Conservation (phyloP, 768 basidiomycete species). For the Lactarius sanguifluus region DNA sequence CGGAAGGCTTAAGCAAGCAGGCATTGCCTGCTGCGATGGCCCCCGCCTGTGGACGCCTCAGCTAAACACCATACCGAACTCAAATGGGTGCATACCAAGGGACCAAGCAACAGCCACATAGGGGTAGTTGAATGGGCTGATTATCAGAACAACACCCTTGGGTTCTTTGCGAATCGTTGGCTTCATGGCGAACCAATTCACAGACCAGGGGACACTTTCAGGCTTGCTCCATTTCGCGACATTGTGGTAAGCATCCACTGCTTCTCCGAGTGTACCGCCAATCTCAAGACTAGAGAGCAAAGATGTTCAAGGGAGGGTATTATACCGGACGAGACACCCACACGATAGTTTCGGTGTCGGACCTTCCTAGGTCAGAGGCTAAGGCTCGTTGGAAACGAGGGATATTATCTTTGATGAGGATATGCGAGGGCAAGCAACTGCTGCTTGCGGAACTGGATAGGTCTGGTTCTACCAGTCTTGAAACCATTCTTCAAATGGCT, state of each 20-base stretch:
- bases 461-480: slow-evolving; percentile 59
- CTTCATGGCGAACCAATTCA: slow-evolving; percentile 58
- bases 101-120: slow-evolving; percentile 56
- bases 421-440: slow-evolving; percentile 77
- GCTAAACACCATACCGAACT: background rate
- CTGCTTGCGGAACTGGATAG: slow-evolving; percentile 68
- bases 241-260: slow-evolving; percentile 53
- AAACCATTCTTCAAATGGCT: slow-evolving; percentile 57
- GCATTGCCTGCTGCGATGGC: slow-evolving; percentile 43
- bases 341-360: slow-evolving; percentile 57
- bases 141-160: slow-evolving; percentile 71
- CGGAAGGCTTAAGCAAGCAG: slow-evolving; percentile 41
- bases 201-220: slow-evolving; percentile 51
- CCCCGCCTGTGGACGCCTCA: slow-evolving; percentile 30
- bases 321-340: slow-evolving; percentile 31
- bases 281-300: slow-evolving; percentile 58
- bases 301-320: background rate
- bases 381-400: slow-evolving; percentile 60
- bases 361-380: slow-evolving; percentile 61
- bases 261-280: slow-evolving; percentile 50
- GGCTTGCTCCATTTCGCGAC: slow-evolving; percentile 77
- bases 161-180: slow-evolving; percentile 72
- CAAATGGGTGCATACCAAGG: slow-evolving; percentile 46
- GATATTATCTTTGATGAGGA: slow-evolving; percentile 69
- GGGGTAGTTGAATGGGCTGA: slow-evolving; percentile 77